These are phyloP conservation scores for Ogataea hybrid DNA, from an alignment of 1,139 yeast genomes.

Conservation along the genomic window DNA sequence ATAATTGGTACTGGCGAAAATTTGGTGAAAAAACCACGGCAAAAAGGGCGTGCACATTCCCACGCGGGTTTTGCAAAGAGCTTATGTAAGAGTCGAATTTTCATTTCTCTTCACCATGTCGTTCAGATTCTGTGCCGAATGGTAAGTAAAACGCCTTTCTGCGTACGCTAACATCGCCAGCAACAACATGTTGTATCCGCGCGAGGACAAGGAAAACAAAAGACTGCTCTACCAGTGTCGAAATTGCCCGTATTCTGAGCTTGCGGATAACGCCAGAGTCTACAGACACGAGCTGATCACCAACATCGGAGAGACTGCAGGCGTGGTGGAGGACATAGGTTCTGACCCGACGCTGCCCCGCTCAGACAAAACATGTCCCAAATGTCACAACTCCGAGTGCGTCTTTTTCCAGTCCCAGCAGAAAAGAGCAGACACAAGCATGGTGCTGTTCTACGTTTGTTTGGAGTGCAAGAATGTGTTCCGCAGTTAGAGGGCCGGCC, in stretches of 20 bases:
- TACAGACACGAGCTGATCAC: constrained; percentile 92
- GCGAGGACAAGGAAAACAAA: constrained; percentile 77
- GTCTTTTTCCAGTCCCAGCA: constrained; percentile 97
- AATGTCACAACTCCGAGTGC: constrained; percentile 85
- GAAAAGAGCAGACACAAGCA: constrained; percentile 89
- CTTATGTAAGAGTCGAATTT: constrained; percentile 4
- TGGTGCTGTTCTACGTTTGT: constrained; percentile 94
- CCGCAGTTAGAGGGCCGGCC: constrained; percentile 24
- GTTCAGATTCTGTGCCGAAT: constrained; percentile 88
- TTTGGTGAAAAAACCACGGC: constrained; percentile 10
- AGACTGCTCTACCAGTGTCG: constrained; percentile 89
- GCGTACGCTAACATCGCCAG: constrained; percentile 24
- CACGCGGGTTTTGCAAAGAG: background rate
- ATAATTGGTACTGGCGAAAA: constrained; percentile 1
- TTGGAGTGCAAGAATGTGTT: constrained; percentile 80
- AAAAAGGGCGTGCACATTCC: constrained; percentile 4
- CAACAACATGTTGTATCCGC: constrained; percentile 98
- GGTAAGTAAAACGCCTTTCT: constrained; percentile 37
- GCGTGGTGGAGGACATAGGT: constrained; percentile 96
- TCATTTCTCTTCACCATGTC: constrained; percentile 51
- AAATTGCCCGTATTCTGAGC: constrained; percentile 90
- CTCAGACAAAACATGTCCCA: constrained; percentile 89
- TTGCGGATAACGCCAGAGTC: constrained; percentile 85
- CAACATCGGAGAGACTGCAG: constrained; percentile 92
- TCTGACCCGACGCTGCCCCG: constrained; percentile 95